Evolutionary conservation across 208 protist genomes (phyloP), one percentile per base, ranked within the genome.

Genomic region (Acanthamoeba royreba): DNA sequence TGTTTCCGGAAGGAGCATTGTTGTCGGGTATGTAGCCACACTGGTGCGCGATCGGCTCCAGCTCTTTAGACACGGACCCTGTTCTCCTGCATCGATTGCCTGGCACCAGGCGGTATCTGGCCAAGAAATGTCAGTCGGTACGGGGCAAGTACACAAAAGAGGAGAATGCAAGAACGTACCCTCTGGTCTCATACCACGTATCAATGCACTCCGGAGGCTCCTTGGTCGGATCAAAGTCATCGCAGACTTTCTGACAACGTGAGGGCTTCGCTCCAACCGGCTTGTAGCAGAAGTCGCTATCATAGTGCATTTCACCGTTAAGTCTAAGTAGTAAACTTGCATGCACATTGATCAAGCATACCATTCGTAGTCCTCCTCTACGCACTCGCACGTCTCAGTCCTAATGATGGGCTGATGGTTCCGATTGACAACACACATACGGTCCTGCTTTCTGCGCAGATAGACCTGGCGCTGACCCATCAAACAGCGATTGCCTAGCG

Each of bases 321-420:
- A 28, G 1, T 47, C 8, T n/a, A 28, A 81, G 19, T 61, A 22
- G 52, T 25, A 28, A 17, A 17, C 17, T 25, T 25, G 52, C 52
- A 28, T 25, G 22, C 25, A 22, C 52, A 17, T 25, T 61, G 17
- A 28, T 61, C 25, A 22, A 61, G 22, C n/a, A 28, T 53, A 88
- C 81, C 81, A 88, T 61, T 88, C 81, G 81, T 63, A 88, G 81
- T 88, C 81, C 49, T 88, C 81, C 47, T 63, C 49, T 28, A 5
- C 33, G 28, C 81, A 88, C 22, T n/a, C 46, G 33, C 81, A 88
- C 33, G 28, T 53, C 15, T 38, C 17, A 47, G 42, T 2, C 8
- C 28, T 40, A 47, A 31, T 9, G 25, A 17, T 19, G 25, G 47
- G 46, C 46, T 88, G 22, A 22, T 45, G 33, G 81, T 88, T 47